A percentile compares a stretch with the other conserved stretches of the same genome.
Evolutionary conservation across 352 stramenopile genomes (phyloP).

Genomic region (Globisporangium cylindrosporum): DNA sequence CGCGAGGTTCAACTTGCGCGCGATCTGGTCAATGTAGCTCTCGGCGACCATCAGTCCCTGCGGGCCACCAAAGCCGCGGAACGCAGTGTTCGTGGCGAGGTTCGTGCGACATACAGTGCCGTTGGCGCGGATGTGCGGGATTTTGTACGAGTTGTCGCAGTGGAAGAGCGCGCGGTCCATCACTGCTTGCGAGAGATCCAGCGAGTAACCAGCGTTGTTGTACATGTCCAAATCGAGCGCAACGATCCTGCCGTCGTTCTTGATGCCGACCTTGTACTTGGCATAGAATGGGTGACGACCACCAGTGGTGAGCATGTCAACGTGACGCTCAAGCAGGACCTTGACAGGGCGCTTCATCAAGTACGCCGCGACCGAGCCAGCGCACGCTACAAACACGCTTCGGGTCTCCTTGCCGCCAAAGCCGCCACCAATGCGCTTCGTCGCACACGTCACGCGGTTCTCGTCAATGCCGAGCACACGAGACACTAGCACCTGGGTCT

Average conservation of each 20-base stretch:
- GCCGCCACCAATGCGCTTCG: constrained; percentile 95
- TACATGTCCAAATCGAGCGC: constrained; percentile 92
- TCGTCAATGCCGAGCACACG: constrained; percentile 89
- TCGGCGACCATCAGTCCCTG: constrained; percentile 91
- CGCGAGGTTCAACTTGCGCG: constrained; percentile 67
- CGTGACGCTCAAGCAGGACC: constrained; percentile 90
- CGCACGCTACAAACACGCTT: constrained; percentile 89
- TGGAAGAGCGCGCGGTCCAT: constrained; percentile 96
- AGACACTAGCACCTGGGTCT: constrained; percentile 90
- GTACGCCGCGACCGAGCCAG: constrained; percentile 89
- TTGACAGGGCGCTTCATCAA: constrained; percentile 87
- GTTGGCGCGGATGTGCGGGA: constrained; percentile 85
- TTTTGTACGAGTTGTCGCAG: constrained; percentile 94
- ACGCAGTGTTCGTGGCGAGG: constrained; percentile 94
- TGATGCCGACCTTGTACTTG: constrained; percentile 92
- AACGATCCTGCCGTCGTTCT: constrained; percentile 79
- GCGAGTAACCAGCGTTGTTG: constrained; percentile 93
- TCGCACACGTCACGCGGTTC: constrained; percentile 89
- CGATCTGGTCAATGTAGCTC: constrained; percentile 96
- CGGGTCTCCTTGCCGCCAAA: constrained; percentile 97
- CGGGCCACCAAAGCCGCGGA: constrained; percentile 94
- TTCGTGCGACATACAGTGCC: constrained; percentile 94
- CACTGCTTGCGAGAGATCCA: constrained; percentile 93
- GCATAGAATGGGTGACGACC: constrained; percentile 92
- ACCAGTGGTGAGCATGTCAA: constrained; percentile 95